These are phyloP conservation scores for Extremus antarcticus DNA, from an alignment of 495 filamentous ascomycete genomes.

Conservation along the genomic window DNA sequence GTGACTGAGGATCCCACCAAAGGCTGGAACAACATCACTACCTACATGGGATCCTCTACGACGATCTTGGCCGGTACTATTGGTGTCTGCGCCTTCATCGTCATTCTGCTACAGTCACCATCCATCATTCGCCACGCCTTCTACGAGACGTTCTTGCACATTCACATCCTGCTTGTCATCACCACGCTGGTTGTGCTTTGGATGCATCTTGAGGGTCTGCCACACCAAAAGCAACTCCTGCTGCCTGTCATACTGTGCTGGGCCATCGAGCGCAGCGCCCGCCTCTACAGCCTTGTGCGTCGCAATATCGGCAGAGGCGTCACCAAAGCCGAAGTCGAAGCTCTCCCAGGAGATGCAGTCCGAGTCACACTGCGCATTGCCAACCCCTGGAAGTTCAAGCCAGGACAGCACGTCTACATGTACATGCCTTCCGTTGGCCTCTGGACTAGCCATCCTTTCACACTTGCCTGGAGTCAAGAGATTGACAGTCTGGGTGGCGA, in stretches of 20 bases:
- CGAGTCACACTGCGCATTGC: constrained; percentile 73
- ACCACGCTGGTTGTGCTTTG: constrained; percentile 53
- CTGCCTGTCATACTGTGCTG: constrained; percentile 60
- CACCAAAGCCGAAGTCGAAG: constrained; percentile 62
- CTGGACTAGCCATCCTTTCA: constrained; percentile 91
- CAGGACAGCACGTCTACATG: constrained; percentile 82
- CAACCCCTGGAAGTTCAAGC: constrained; percentile 63
- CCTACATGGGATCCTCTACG: constrained; percentile 28
- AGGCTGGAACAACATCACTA: constrained; percentile 52
- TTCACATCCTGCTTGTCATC: constrained; percentile 63
- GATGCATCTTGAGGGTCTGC: constrained; percentile 55
- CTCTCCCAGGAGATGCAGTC: constrained; percentile 70
- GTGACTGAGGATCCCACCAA: constrained; percentile 6
- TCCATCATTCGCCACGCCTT: constrained; percentile 82
- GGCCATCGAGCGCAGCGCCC: constrained; percentile 60
- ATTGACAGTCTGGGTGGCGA: constrained; percentile 22
- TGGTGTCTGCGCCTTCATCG: constrained; percentile 35
- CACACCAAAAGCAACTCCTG: constrained; percentile 54
- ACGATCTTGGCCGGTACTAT: constrained; percentile 29
- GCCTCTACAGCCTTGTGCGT: constrained; percentile 57
- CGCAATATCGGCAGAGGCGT: constrained; percentile 54
- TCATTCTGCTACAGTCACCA: constrained; percentile 49
- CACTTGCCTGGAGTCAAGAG: constrained; percentile 72
- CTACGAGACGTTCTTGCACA: constrained; percentile 84
- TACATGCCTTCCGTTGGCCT: constrained; percentile 64